phyloP scores from a whole-genome alignment of 371 early-diverging fungal genomes.

The Mucor velutinosus region DNA sequence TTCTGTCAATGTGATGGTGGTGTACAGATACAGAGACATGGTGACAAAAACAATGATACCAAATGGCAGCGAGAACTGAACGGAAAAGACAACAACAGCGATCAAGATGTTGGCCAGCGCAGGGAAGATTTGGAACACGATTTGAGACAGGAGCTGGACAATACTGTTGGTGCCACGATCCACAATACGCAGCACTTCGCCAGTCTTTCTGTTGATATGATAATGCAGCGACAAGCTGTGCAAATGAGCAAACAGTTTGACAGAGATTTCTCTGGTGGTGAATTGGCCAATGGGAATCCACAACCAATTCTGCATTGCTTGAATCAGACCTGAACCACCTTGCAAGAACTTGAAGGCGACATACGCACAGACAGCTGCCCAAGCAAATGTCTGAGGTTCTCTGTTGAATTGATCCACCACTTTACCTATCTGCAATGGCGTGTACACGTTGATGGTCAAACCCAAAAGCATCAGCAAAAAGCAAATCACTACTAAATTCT shows the following conservation, averaged over 20 bases:
- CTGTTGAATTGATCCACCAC: conserved; percentile 69
- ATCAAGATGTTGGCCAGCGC: conserved; percentile 84
- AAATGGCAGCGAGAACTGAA: conserved; percentile 75
- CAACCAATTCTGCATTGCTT: conserved; percentile 74
- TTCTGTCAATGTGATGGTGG: conserved; percentile 86
- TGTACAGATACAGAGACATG: conserved; percentile 82
- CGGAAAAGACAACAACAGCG: conserved; percentile 75
- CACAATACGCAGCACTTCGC: conserved; percentile 86
- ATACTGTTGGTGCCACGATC: conserved; percentile 89
- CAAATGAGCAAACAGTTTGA: conserved; percentile 87
- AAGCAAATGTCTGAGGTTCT: conserved; percentile 35
- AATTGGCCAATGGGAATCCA: conserved; percentile 94
- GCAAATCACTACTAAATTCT: conserved; percentile 71
- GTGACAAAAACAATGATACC: conserved; percentile 86
- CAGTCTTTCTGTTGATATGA: conserved; percentile 93
- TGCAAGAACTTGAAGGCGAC: conserved; percentile 77
- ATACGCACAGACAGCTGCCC: conserved; percentile 73
- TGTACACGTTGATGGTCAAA: conserved; percentile 81
- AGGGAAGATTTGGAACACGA: conserved; percentile 90
- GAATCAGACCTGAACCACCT: conserved; percentile 78
- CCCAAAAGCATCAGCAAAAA: conserved; percentile 73
- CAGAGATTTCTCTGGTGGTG: conserved; percentile 85
- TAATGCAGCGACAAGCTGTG: conserved; percentile 84
- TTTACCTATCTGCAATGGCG: conserved; percentile 80
- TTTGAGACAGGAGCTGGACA: conserved; percentile 76